Conservation (phyloP, 192 early-diverging fungal genomes). For the Coemansia guatemalensis region DNA sequence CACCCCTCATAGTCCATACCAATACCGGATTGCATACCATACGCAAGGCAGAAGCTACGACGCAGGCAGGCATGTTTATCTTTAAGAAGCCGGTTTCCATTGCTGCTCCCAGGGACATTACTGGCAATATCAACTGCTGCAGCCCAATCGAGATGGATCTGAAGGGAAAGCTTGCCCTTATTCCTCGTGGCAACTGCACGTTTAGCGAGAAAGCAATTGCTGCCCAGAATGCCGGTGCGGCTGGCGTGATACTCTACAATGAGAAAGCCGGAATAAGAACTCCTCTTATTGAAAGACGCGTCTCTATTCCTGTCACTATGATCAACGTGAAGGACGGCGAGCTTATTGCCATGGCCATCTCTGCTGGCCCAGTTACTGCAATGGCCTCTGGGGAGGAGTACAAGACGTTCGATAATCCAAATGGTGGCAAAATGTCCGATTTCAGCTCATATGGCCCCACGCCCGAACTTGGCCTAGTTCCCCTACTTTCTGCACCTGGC, state of each 20-base stretch:
- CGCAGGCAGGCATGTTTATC: constrained; percentile 6
- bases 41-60: too few species aligned
- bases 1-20: background rate
- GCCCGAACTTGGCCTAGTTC: constrained; percentile 60
- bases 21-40: too few species aligned
- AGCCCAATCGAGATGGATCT: background rate
- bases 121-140: constrained; percentile 20
- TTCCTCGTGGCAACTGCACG: constrained; percentile 51
- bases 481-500: constrained; percentile 63
- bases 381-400: constrained; percentile 29
- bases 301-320: constrained; percentile 51
- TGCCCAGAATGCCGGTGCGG: constrained; percentile 55
- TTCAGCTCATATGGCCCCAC: constrained; percentile 69
- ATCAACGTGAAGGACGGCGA: constrained; percentile 40
- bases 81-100: constrained; percentile 16
- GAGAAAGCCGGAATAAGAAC: constrained; percentile 25
- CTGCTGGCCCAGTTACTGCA: background rate
- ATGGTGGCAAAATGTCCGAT: constrained; percentile 20
- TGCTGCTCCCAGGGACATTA: constrained; percentile 11
- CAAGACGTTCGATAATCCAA: constrained; percentile 4
- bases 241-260: constrained; percentile 55
- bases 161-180: constrained; percentile 47
- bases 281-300: constrained; percentile 12
- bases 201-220: constrained; percentile 50
- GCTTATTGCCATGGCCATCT: constrained; percentile 11